Evolutionary conservation across 345 rosid species (phyloP).

Genomic region (Gossypium sturtianum): DNA sequence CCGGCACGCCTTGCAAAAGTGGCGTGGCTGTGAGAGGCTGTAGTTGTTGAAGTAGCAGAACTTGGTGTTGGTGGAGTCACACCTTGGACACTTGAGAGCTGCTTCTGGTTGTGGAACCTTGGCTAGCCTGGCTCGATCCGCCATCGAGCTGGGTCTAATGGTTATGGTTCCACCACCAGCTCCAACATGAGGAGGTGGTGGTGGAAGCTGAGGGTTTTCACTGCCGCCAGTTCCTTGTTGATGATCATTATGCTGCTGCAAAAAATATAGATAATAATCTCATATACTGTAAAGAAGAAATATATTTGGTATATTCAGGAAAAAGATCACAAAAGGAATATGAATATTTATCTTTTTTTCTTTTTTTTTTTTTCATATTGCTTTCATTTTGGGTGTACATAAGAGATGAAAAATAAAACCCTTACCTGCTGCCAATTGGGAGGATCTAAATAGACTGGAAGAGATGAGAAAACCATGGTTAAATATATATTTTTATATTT

Average conservation of each 20-base stretch:
- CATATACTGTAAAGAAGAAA: conserved; percentile 10
- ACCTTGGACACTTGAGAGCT: conserved; percentile 67
- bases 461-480: conserved; percentile 69
- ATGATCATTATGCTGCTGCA: conserved; percentile 40
- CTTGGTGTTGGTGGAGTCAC: conserved; percentile 72
- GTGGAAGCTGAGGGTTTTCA: conserved; percentile 38
- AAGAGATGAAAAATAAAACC: conserved; percentile 20
- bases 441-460: conserved; percentile 58
- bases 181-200: conserved; percentile 28
- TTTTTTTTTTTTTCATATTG: background rate
- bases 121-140: conserved; percentile 64
- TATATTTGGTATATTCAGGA: conserved; percentile 45
- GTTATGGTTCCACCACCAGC: conserved; percentile 33
- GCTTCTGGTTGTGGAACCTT: conserved; percentile 53
- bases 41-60: conserved; percentile 87
- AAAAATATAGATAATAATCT: conserved; percentile 10
- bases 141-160: conserved; percentile 59
- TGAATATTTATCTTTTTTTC: conserved; percentile 44
- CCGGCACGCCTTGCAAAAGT: conserved; percentile 77
- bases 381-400: conserved; percentile 17
- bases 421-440: conserved; percentile 73
- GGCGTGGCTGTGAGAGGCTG: conserved; percentile 71
- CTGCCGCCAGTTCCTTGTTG: conserved; percentile 20
- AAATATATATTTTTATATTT: conserved; percentile 15
- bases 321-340: conserved; percentile 35